Conservation (phyloP, 2,329 filamentous ascomycete species). For the Juglanconis juglandina region DNA sequence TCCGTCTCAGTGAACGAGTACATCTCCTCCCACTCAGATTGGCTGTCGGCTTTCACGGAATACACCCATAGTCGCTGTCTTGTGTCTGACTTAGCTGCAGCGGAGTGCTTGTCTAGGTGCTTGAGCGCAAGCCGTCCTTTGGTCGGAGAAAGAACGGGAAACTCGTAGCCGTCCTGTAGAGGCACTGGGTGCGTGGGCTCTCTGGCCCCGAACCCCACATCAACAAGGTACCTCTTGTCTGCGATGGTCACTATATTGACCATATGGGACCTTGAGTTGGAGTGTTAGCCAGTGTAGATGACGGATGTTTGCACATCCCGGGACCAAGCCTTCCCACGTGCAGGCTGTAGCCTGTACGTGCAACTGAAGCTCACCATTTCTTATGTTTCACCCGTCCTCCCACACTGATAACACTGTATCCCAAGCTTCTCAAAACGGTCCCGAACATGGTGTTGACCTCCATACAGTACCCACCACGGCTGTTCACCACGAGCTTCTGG, state of each 20-base stretch:
- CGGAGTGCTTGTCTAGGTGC: slow-evolving; percentile 26
- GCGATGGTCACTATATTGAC: slow-evolving; percentile 56
- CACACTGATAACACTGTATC: slow-evolving; percentile 46
- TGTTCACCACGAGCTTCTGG: slow-evolving; percentile 35
- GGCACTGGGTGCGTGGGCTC: slow-evolving; percentile 31
- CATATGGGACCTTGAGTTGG: slow-evolving; percentile 50
- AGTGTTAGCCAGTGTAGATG: too few relatives aligned
- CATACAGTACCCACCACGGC: slow-evolving; percentile 54
- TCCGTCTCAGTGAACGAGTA: slow-evolving; percentile 53
- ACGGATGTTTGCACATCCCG: too few relatives aligned
- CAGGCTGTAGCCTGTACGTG: too few relatives aligned
- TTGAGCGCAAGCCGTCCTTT: slow-evolving; percentile 42
- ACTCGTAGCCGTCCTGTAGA: slow-evolving; percentile 24
- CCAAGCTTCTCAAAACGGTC: slow-evolving; percentile 44
- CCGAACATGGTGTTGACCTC: slow-evolving; percentile 44
- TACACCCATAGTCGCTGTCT: slow-evolving; percentile 39
- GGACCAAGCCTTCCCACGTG: too few relatives aligned
- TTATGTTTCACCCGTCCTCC: slow-evolving; percentile 40
- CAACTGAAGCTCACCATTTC: not conserved
- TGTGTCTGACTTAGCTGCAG: slow-evolving; percentile 23
- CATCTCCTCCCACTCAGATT: slow-evolving; percentile 39
- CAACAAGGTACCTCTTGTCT: slow-evolving; percentile 45
- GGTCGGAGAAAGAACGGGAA: slow-evolving; percentile 39
- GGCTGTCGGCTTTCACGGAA: slow-evolving; percentile 26
- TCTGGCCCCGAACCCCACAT: slow-evolving; percentile 60